A percentile compares a stretch with the other conserved stretches of the same genome.
Evolutionary conservation across 2,329 filamentous ascomycete species (phyloP).

Genomic region (Sarocladiaceae sp.): DNA sequence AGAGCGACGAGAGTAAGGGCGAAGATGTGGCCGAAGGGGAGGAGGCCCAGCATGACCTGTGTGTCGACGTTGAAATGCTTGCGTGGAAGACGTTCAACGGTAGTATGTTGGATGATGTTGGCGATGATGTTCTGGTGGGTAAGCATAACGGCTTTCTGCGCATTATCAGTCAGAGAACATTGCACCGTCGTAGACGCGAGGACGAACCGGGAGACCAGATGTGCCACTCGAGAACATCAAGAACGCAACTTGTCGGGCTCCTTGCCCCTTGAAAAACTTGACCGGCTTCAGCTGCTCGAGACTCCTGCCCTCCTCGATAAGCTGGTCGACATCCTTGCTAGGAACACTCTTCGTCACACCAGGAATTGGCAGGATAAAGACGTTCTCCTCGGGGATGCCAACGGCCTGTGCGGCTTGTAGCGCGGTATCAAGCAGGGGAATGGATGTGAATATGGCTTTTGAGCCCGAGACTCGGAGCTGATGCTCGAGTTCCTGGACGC

Average conservation of each 20-base stretch:
- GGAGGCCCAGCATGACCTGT: constrained; percentile 55
- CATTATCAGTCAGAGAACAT: background rate
- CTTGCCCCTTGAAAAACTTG: constrained; percentile 58
- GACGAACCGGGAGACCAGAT: constrained; percentile 63
- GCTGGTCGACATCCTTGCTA: constrained; percentile 48
- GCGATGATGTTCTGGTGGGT: constrained; percentile 74
- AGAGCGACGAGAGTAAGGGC: constrained; percentile 66
- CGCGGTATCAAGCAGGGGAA: constrained; percentile 57
- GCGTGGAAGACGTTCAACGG: constrained; percentile 35
- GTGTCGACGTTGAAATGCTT: constrained; percentile 35
- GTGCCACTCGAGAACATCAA: constrained; percentile 78
- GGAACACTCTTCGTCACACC: constrained; percentile 38
- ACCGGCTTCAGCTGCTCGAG: constrained; percentile 48
- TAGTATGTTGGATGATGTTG: constrained; percentile 59
- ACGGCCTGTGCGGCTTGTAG: constrained; percentile 57
- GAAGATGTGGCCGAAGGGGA: constrained; percentile 81
- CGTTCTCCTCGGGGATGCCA: constrained; percentile 55
- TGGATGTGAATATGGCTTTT: constrained; percentile 65
- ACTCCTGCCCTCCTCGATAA: constrained; percentile 54
- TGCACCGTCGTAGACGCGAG: background rate
- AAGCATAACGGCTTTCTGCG: constrained; percentile 76
- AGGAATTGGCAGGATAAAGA: constrained; percentile 66
- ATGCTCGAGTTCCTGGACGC: constrained; percentile 60
- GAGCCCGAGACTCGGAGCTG: constrained; percentile 65
- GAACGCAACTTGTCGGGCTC: constrained; percentile 63